Percentiles rank a stretch among this genome's conserved stretches.
phyloP scores from a whole-genome alignment of 305 asterid species.

The Stenogyne calaminthoides region DNA sequence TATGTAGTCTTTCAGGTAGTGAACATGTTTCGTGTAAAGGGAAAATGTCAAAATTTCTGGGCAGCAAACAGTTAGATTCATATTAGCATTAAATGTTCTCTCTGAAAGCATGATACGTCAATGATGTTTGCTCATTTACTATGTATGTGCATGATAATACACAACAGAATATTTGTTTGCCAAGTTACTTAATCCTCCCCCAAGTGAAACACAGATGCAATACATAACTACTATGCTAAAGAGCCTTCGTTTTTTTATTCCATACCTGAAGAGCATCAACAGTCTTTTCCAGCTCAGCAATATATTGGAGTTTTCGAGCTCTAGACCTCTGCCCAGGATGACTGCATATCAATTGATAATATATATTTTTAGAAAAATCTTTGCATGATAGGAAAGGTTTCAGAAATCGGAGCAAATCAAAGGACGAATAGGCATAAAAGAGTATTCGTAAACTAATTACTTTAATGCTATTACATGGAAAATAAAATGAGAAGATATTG shows the following conservation, averaged over 20 bases:
- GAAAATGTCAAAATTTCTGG: neutral
- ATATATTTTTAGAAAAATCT: slow-evolving; percentile 4
- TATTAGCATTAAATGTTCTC: neutral
- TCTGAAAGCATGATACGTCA: neutral
- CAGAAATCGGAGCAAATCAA: neutral
- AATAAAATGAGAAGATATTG: neutral
- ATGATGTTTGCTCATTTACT: neutral
- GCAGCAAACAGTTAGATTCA: neutral
- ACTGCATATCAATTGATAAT: slow-evolving; percentile 41
- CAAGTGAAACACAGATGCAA: neutral
- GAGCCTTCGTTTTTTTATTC: neutral
- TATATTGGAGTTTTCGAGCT: slow-evolving; percentile 81
- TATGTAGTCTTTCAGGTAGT: neutral
- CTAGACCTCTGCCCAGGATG: slow-evolving; percentile 89
- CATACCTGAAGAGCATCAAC: slow-evolving; percentile 69
- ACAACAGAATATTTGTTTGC: neutral
- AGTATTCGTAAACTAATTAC: neutral
- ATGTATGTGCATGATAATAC: neutral
- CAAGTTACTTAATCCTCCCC: neutral
- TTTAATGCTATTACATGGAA: neutral
- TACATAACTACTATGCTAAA: neutral
- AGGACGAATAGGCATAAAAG: slow-evolving; percentile 7
- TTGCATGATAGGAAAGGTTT: slow-evolving; percentile 15
- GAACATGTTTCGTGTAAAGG: neutral
- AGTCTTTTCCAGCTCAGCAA: slow-evolving; percentile 80